These are phyloP conservation scores for Periconia sp. DNA, from an alignment of 2,329 filamentous ascomycete genomes.

Conservation along the genomic window DNA sequence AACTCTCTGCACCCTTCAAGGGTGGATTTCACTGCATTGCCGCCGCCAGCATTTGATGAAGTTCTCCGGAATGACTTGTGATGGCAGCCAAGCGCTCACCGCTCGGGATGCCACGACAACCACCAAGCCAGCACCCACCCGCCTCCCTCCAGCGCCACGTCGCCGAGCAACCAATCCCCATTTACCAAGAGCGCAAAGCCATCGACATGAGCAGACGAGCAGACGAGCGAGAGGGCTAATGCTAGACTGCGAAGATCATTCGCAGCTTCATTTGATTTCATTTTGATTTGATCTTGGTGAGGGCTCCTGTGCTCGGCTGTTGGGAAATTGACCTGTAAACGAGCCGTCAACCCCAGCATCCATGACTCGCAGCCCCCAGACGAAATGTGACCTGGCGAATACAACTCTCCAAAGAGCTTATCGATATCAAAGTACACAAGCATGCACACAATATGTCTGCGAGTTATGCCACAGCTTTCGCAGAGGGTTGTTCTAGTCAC, in stretches of 20 bases:
- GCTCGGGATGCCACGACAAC: constrained; percentile 9
- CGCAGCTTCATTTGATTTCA: constrained; percentile 27
- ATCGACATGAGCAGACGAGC: neutral
- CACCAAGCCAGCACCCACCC: constrained; percentile 3
- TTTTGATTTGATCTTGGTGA: constrained; percentile 16
- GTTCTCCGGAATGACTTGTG: neutral
- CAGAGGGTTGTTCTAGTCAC: too few species aligned
- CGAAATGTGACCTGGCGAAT: constrained; percentile 1
- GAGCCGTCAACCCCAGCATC: constrained; percentile 1
- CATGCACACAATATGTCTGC: too few species aligned
- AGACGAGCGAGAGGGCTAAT: constrained; percentile 8
- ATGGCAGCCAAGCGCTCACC: neutral
- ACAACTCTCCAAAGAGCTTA: too few species aligned
- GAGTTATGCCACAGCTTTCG: too few species aligned
- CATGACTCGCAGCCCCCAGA: constrained; percentile 13
- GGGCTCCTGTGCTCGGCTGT: constrained; percentile 22
- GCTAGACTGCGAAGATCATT: constrained; percentile 23
- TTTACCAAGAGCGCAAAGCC: neutral
- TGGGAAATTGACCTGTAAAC: constrained; percentile 36
- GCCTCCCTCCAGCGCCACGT: neutral
- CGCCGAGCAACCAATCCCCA: neutral
- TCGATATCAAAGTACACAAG: too few species aligned
- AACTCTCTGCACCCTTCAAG: neutral
- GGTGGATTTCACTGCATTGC: neutral
- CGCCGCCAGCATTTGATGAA: neutral